Percentiles rank a stretch among this genome's conserved stretches.
phyloP scores from a whole-genome alignment of 2,329 filamentous ascomycete genomes.

The Xylogone sp. region DNA sequence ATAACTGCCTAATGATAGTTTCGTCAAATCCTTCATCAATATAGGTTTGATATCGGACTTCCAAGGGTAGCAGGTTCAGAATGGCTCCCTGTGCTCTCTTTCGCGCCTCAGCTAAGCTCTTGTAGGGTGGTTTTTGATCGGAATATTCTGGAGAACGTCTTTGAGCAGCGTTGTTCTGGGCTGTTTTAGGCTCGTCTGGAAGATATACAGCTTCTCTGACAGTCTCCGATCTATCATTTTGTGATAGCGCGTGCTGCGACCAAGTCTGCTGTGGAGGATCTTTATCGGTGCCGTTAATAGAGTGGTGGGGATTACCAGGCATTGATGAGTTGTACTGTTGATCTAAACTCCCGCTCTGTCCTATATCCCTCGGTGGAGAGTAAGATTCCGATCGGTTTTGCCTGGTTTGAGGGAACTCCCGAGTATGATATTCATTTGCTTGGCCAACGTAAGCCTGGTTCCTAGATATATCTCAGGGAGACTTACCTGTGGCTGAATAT shows the following conservation, averaged over 20 bases:
- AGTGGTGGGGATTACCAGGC: neutral
- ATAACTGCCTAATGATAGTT: slow-evolving; percentile 58
- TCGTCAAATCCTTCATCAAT: slow-evolving; percentile 69
- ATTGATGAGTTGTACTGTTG: neutral
- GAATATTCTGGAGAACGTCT: neutral
- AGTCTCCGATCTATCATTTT: neutral
- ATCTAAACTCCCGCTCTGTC: neutral
- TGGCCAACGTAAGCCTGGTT: neutral
- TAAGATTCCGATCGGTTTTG: slow-evolving; percentile 21
- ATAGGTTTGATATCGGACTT: slow-evolving; percentile 71
- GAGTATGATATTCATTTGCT: slow-evolving; percentile 17
- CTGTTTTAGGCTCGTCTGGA: neutral
- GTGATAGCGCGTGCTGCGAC: neutral
- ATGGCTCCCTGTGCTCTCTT: slow-evolving; percentile 65
- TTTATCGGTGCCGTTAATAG: neutral
- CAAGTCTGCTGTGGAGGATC: neutral
- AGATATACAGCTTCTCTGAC: neutral
- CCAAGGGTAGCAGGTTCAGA: slow-evolving; percentile 58
- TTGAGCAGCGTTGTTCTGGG: neutral
- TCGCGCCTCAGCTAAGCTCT: slow-evolving; percentile 18
- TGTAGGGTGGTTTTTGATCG: neutral
- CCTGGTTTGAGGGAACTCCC: slow-evolving; percentile 11
- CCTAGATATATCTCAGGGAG: neutral
- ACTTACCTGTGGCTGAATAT: neutral
- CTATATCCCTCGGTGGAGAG: slow-evolving; percentile 12